Evolutionary conservation across 371 early-diverging fungal species (phyloP), one percentile per base, ranked within the genome.

Genomic region (Mortierella sp.): DNA sequence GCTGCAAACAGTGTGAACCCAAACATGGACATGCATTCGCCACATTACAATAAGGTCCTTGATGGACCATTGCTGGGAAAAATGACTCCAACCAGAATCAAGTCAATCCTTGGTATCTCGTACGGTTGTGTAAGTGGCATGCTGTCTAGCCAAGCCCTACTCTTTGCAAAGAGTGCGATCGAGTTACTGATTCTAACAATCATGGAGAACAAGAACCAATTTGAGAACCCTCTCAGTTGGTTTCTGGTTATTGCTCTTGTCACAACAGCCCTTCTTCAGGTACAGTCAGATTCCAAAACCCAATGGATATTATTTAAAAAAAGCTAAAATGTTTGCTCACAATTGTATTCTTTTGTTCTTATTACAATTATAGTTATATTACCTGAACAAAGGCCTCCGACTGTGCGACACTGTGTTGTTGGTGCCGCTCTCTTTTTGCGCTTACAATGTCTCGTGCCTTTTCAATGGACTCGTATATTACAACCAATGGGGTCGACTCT

Each of bases 401-500:
- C 67, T 93, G 28, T 93, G 93, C 75, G 93, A 93, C 83, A 95
- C 95, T 54, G 88, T 95, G 26, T 86, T 94, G 31, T 83, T 94
- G 58, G 87, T 94, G n/a, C 95, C 95, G 13, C 85, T 94, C 40
- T 90, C 92, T 2, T 93, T 90, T 71, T 93, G 94, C 61, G 88
- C 93, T 54, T 92, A 92, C 81, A 93, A 93, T 65, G 86, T 94
- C 28, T 92, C 93, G 6, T 91, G 93, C 26, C 84, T 95, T 34
- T 87, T 93, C 70, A 95, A 93, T 73, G 94, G 94, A 4, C 78
- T 95, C 28, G 91, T 94, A 12, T 95, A 95, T 71, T 95, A 92
- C 74, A 85, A 94, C 83, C 95, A 94, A 85, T 86, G 94, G 88
- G 85, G 86, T 6, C 83, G 87, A 28, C 77, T 95, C 32, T 73